These are phyloP conservation scores for Claviceps digitariae DNA, from an alignment of 2,329 filamentous ascomycete genomes.

Conservation along the genomic window DNA sequence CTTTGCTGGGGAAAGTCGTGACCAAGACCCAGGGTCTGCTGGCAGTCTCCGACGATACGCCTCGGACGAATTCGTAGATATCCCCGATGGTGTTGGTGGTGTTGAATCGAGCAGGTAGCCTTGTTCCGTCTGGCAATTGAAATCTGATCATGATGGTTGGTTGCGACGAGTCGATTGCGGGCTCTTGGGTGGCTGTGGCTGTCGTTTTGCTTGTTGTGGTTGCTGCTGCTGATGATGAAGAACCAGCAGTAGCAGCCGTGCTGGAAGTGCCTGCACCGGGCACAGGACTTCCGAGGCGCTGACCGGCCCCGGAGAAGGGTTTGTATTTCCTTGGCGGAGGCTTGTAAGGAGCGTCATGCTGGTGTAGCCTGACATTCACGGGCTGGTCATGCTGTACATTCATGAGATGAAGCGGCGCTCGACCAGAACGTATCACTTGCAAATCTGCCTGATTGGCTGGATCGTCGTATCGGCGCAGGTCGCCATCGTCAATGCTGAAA, in stretches of 20 bases:
- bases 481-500: constrained; percentile 74
- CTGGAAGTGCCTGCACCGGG: constrained; percentile 37
- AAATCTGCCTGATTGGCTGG: constrained; percentile 59
- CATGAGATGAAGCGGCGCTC: constrained; percentile 65
- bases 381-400: constrained; percentile 62
- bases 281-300: constrained; percentile 64
- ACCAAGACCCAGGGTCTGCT: constrained; percentile 58
- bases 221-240: constrained; percentile 24
- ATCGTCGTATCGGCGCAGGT: constrained; percentile 66
- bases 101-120: constrained; percentile 71
- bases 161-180: constrained; percentile 46
- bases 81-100: constrained; percentile 64
- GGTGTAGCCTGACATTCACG: constrained; percentile 66
- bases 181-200: constrained; percentile 14
- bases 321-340: constrained; percentile 62
- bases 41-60: constrained; percentile 44
- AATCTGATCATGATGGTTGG: constrained; percentile 62
- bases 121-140: constrained; percentile 63
- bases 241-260: constrained; percentile 11
- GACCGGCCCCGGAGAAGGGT: constrained; percentile 59
- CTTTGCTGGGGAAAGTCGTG: constrained; percentile 74
- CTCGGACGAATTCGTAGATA: constrained; percentile 60
- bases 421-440: constrained; percentile 61
- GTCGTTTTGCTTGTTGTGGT: too few relatives aligned
- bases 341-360: constrained; percentile 58